phyloP scores from a whole-genome alignment of 2,329 filamentous ascomycete genomes.

The Niveomyces coronatus region DNA sequence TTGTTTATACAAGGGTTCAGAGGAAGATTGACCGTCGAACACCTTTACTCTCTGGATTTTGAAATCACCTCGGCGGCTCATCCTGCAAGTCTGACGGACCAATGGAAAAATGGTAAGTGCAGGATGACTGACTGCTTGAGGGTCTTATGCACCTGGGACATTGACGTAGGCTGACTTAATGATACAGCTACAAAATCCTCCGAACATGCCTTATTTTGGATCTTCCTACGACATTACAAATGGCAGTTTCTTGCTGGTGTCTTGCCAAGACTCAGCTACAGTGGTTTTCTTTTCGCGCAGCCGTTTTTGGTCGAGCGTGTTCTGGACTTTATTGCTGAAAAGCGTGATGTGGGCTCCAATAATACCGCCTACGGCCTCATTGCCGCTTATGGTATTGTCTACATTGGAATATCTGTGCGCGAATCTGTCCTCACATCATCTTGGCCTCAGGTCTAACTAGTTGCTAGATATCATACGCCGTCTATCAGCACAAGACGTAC shows the following conservation, averaged over 20 bases:
- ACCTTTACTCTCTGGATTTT: conserved; percentile 9
- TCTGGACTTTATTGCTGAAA: neutral
- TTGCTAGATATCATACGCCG: neutral
- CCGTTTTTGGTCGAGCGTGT: conserved; percentile 1
- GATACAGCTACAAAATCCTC: neutral
- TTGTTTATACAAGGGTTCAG: conserved; percentile 10
- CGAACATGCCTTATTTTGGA: neutral
- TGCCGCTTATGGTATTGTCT: conserved; percentile 11
- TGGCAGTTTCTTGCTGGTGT: neutral
- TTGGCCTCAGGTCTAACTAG: neutral
- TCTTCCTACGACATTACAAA: neutral
- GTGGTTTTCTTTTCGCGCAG: neutral
- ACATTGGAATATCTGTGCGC: conserved; percentile 15
- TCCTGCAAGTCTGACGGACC: conserved; percentile 6
- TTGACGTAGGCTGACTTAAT: neutral
- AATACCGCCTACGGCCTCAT: conserved; percentile 27
- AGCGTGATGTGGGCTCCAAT: conserved; percentile 12
- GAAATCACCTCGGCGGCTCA: conserved; percentile 10
- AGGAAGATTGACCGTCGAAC: conserved; percentile 13
- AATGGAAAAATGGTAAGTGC: conserved; percentile 10
- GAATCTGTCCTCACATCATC: neutral
- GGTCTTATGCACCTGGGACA: no score
- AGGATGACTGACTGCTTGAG: neutral
- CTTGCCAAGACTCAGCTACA: neutral
- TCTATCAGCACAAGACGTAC: neutral